Percentiles rank a stretch among this genome's conserved stretches.
Evolutionary conservation across 108 stramenopile genomes (phyloP).

Genomic region (Fragilaria radians): DNA sequence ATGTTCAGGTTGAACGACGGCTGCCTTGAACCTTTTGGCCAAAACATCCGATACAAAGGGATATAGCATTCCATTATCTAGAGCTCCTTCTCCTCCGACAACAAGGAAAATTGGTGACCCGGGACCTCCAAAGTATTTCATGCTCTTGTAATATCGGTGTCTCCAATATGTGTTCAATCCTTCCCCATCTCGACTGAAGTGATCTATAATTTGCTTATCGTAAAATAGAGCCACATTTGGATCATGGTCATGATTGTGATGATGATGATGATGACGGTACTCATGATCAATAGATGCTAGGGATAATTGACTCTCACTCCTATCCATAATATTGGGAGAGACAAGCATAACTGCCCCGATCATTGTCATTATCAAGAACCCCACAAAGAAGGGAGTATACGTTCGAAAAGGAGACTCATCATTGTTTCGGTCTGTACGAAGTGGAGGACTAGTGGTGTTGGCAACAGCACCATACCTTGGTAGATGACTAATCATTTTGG

Average conservation of each 20-base stretch:
- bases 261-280: not conserved
- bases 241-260: not conserved
- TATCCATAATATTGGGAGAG: not conserved
- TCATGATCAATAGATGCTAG: not conserved
- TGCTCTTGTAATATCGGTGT: conserved; percentile 54
- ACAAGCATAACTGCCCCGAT: not conserved
- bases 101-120: conserved; percentile 68
- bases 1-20: conserved; percentile 68
- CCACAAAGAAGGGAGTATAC: not conserved
- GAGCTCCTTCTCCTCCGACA: conserved; percentile 65
- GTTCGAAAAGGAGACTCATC: too few species aligned
- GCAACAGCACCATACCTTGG: too few species aligned
- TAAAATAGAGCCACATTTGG: not conserved
- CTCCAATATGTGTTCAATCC: conserved; percentile 15
- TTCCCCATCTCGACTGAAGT: conserved; percentile 1
- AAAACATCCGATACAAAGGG: conserved; percentile 54
- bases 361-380: not conserved
- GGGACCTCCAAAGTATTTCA: conserved; percentile 48
- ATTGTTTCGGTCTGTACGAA: too few species aligned
- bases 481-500: too few species aligned
- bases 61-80: conserved; percentile 41
- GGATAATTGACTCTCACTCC: not conserved
- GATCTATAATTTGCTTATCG: not conserved
- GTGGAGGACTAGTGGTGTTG: too few species aligned
- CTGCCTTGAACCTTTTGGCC: conserved; percentile 58